Percentiles rank a stretch among this genome's conserved stretches.
phyloP scores from a whole-genome alignment of 768 basidiomycete species.

The Multifurca ochricompacta region DNA sequence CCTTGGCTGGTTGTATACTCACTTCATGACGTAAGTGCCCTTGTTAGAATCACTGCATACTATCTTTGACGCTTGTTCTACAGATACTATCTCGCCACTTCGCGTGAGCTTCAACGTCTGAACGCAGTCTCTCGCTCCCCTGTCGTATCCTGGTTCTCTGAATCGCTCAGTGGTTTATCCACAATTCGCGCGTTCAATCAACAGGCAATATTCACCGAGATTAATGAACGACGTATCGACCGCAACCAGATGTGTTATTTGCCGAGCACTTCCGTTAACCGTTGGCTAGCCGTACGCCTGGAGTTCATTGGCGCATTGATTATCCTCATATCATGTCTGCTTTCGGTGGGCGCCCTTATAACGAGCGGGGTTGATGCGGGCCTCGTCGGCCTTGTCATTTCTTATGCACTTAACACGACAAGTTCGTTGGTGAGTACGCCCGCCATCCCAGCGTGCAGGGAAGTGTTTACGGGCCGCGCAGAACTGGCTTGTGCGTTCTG shows the following conservation, averaged over 20 bases:
- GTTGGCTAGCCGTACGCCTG: conserved; percentile 78
- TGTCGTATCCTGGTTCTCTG: conserved; percentile 86
- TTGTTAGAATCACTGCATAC: background rate
- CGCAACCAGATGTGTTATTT: conserved; percentile 72
- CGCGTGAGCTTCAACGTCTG: conserved; percentile 80
- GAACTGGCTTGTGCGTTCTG: conserved; percentile 79
- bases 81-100: conserved; percentile 84
- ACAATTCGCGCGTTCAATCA: conserved; percentile 80
- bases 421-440: conserved; percentile 56
- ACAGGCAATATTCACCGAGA: conserved; percentile 54
- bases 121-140: conserved; percentile 87
- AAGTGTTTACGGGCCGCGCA: conserved; percentile 23
- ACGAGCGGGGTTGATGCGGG: conserved; percentile 80
- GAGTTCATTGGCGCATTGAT: conserved; percentile 80
- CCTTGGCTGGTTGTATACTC: conserved; percentile 68
- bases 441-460: background rate
- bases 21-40: conserved; percentile 63
- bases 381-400: conserved; percentile 77
- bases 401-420: conserved; percentile 79
- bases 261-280: conserved; percentile 60
- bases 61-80: background rate
- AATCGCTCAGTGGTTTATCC: conserved; percentile 64
- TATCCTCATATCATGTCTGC: conserved; percentile 60
- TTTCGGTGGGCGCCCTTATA: conserved; percentile 63
- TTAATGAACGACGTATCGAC: conserved; percentile 71